These are phyloP conservation scores for Penicillium odoratum DNA, from an alignment of 495 filamentous ascomycete species.

Conservation along the genomic window DNA sequence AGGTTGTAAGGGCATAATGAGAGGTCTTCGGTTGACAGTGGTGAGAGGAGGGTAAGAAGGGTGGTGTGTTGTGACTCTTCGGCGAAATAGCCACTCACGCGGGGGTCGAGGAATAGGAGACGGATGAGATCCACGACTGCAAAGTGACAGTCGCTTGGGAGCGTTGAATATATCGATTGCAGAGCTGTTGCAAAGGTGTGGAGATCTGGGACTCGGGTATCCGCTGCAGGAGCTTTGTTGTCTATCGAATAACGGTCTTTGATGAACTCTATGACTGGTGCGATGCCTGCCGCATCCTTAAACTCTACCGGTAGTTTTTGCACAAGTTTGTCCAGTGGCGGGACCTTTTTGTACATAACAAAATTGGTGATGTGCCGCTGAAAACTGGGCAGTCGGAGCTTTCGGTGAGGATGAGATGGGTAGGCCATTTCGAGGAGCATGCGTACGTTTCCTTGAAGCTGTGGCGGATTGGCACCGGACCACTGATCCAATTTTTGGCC, in stretches of 20 bases:
- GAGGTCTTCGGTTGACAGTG: constrained; percentile 47
- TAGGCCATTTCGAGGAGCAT: constrained; percentile 74
- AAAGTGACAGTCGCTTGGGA: constrained; percentile 58
- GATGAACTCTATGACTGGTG: constrained; percentile 64
- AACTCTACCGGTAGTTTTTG: constrained; percentile 64
- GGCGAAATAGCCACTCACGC: constrained; percentile 85
- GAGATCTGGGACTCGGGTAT: constrained; percentile 51
- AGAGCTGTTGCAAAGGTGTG: constrained; percentile 42
- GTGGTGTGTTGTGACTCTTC: constrained; percentile 67
- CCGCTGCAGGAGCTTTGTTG: constrained; percentile 34
- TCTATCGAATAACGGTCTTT: constrained; percentile 33
- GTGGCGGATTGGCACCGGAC: constrained; percentile 69
- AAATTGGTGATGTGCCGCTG: constrained; percentile 61
- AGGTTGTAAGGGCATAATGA: constrained; percentile 71
- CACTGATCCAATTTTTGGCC: constrained; percentile 77
- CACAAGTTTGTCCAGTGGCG: constrained; percentile 80
- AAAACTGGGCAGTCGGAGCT: constrained; percentile 68
- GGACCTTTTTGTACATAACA: constrained; percentile 74
- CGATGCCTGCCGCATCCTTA: constrained; percentile 54
- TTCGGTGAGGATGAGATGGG: constrained; percentile 73
- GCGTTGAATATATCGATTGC: constrained; percentile 25
- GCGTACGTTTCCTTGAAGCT: constrained; percentile 70
- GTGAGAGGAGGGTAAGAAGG: constrained; percentile 61
- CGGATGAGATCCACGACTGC: constrained; percentile 81
- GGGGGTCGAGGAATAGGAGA: constrained; percentile 71